phyloP scores from a whole-genome alignment of 257 asterid species.

The Penstemon eatonii region DNA sequence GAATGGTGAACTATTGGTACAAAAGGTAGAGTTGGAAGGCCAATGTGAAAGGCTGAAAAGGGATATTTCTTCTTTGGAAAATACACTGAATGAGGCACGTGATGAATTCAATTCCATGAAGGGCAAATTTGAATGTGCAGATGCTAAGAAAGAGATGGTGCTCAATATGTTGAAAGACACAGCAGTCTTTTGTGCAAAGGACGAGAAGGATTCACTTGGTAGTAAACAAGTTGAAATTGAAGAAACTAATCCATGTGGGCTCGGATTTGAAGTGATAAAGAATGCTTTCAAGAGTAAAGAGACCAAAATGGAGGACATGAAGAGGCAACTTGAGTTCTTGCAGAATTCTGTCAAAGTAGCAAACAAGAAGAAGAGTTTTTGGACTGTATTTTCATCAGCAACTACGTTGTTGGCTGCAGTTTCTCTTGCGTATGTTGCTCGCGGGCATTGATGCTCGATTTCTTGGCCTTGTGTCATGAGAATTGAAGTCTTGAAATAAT shows the following conservation, averaged over 20 bases:
- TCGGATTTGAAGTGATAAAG: constrained; percentile 60
- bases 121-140: constrained; percentile 42
- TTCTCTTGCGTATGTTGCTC: constrained; percentile 60
- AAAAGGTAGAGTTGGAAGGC: constrained; percentile 48
- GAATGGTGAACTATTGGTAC: constrained; percentile 31
- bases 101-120: constrained; percentile 40
- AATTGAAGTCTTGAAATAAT: not conserved
- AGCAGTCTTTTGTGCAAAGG: constrained; percentile 41
- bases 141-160: constrained; percentile 17
- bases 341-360: constrained; percentile 50
- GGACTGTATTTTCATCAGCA: constrained; percentile 68
- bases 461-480: too few relatives aligned
- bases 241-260: constrained; percentile 27
- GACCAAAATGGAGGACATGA: constrained; percentile 55
- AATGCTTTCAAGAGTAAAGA: constrained; percentile 51
- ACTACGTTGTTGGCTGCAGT: constrained; percentile 66
- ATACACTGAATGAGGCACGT: constrained; percentile 31
- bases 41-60: constrained; percentile 39
- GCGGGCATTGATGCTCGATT: constrained; percentile 43
- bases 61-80: constrained; percentile 42
- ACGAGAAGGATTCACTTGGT: constrained; percentile 10
- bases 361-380: constrained; percentile 69
- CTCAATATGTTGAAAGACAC: constrained; percentile 15
- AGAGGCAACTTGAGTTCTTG: constrained; percentile 49
- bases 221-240: constrained; percentile 29